Base-by-base conservation (phyloP, 139 green algal species). In the Chlamydomonas incerta region DNA sequence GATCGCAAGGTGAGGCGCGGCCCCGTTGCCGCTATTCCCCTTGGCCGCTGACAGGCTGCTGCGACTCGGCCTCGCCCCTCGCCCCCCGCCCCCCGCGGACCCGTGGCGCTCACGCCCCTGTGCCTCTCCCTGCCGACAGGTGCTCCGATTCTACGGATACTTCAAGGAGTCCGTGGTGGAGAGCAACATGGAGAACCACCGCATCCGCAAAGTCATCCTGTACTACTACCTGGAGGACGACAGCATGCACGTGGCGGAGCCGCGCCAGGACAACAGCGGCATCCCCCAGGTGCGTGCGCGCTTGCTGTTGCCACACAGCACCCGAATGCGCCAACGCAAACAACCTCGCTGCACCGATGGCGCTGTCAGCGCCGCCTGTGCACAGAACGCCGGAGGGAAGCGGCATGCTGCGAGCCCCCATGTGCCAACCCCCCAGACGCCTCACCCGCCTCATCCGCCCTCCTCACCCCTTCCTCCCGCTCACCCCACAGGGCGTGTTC, bases 181-280 rank as follows among this genome's bases (percentile, higher is more conserved):
- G 81, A 93, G 83, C 62, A 90, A 93, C 72, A 92, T 95, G 73
- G 95, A 97, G 85, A 94, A 96, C 72, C 92, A 93, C 84, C 92
- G 96, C 60, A 85, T 98, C 34, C 92, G 96, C 62, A 95, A 95
- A 75, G 92, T 97, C 37, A 87, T 96, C 33, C 83, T 99, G 15
- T 95, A 96, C 83, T 96, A 96, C 87, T 99, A 98, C 88, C 86
- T 98, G 15, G 94, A 97, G 88, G 95, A 99, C 83, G 96, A 95
- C 85, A 95, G 85, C 74, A 93, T 98, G 77, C 93, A 98, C 70
- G 92, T 99, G 5, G 90, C 87, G 1, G 96, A 99, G 93, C 96
- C 96, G 3, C 93, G 93, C 80, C 87, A 97, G 90, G 91, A 95
- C 81, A 98, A 98, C 92, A 96, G 90, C 74, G 96, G 96, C 68